Evolutionary conservation across 2,329 filamentous ascomycete genomes (phyloP).

Genomic region (Sordariomycetes sp.): DNA sequence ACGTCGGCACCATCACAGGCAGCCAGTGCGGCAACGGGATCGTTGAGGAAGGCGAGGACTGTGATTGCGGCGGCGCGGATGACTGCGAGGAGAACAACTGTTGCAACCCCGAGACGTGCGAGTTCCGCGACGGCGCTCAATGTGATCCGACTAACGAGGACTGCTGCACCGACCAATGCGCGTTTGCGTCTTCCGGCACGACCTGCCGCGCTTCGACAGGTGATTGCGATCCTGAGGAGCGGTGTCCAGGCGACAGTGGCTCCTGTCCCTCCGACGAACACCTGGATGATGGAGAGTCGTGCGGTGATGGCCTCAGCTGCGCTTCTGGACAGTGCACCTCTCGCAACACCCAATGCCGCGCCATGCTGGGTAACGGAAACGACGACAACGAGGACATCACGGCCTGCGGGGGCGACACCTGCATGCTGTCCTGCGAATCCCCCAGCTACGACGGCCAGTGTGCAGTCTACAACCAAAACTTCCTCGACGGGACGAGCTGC

Average conservation of each 20-base stretch:
- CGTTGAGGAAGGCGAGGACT: slow-evolving; percentile 88
- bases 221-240: slow-evolving; percentile 76
- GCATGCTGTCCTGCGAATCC: slow-evolving; percentile 67
- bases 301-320: slow-evolving; percentile 65
- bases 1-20: slow-evolving; percentile 71
- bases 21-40: slow-evolving; percentile 95
- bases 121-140: slow-evolving; percentile 63
- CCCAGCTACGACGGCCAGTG: slow-evolving; percentile 61
- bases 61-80: slow-evolving; percentile 76
- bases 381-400: slow-evolving; percentile 71
- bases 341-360: slow-evolving; percentile 80
- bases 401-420: slow-evolving; percentile 64
- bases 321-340: slow-evolving; percentile 93
- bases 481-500: slow-evolving; percentile 84
- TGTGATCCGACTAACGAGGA: slow-evolving; percentile 80
- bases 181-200: slow-evolving; percentile 55
- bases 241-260: slow-evolving; percentile 63
- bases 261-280: slow-evolving; percentile 67
- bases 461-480: slow-evolving; percentile 77
- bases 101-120: slow-evolving; percentile 81
- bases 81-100: slow-evolving; percentile 70
- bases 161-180: slow-evolving; percentile 61
- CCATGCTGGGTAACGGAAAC: slow-evolving; percentile 67
- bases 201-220: slow-evolving; percentile 77
- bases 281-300: slow-evolving; percentile 60